Evolutionary conservation across 2,329 filamentous ascomycete species (phyloP).

Genomic region (Hypoxylon sp.): DNA sequence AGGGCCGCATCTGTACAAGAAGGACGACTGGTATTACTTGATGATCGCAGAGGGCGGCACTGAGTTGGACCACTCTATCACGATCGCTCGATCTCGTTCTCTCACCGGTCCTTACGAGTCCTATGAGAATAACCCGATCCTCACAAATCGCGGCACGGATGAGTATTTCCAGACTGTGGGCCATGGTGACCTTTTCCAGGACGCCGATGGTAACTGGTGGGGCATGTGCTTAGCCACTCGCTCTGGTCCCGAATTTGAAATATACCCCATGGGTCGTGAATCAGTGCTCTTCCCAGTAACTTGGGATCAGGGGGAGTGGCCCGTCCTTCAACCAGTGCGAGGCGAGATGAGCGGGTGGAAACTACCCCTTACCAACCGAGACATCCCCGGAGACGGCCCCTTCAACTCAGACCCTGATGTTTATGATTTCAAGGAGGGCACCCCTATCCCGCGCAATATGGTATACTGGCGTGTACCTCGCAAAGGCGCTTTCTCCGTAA

Average conservation of each 20-base stretch:
- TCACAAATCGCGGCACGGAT: constrained; percentile 57
- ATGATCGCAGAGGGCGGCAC: constrained; percentile 65
- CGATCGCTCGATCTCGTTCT: constrained; percentile 57
- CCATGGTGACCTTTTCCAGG: constrained; percentile 62
- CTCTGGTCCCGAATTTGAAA: constrained; percentile 56
- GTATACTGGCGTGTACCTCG: constrained; percentile 54
- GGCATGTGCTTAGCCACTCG: constrained; percentile 62
- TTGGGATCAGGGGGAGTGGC: constrained; percentile 65
- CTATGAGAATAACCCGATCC: constrained; percentile 59
- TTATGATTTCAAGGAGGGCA: constrained; percentile 42
- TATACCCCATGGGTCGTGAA: constrained; percentile 68
- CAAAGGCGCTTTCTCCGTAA: constrained; percentile 44
- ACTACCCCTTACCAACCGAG: constrained; percentile 53
- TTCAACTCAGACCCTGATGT: constrained; percentile 46
- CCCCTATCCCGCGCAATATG: constrained; percentile 49
- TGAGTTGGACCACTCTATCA: constrained; percentile 56
- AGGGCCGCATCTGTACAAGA: constrained; percentile 61
- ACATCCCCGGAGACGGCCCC: constrained; percentile 54
- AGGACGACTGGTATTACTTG: constrained; percentile 62
- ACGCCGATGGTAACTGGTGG: constrained; percentile 65
- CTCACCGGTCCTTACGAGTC: constrained; percentile 60
- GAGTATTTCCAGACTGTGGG: constrained; percentile 60
- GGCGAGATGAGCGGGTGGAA: constrained; percentile 60
- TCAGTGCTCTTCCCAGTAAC: constrained; percentile 58
- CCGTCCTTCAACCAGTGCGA: constrained; percentile 57